Percentiles rank a stretch among this genome's conserved stretches.
These are phyloP conservation scores for Bremia lactucae DNA, from an alignment of 352 stramenopile species.

Conservation along the genomic window DNA sequence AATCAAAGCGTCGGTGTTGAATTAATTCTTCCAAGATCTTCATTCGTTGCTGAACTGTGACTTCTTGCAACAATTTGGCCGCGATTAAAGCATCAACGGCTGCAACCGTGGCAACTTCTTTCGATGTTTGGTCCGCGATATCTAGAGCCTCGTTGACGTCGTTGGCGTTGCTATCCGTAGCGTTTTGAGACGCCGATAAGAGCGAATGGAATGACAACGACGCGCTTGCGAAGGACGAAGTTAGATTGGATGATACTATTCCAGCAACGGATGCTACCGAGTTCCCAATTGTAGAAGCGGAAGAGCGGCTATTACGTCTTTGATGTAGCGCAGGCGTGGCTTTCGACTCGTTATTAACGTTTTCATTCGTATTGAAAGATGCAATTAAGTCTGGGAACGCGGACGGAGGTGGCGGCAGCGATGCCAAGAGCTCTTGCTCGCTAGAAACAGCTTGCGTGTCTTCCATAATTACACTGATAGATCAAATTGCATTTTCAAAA, in stretches of 20 bases:
- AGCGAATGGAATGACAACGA: slow-evolving; percentile 35
- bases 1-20: slow-evolving; percentile 59
- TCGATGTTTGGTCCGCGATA: slow-evolving; percentile 3
- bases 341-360: not conserved
- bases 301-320: not conserved
- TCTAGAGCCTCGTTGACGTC: slow-evolving; percentile 1
- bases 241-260: slow-evolving; percentile 14
- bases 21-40: slow-evolving; percentile 65
- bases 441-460: too few species aligned
- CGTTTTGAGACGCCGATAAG: slow-evolving; percentile 31
- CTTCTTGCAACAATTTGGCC: slow-evolving; percentile 28
- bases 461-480: too few species aligned
- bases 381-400: slow-evolving; percentile 15
- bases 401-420: slow-evolving; percentile 19
- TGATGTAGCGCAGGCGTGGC: not conserved
- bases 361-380: not conserved
- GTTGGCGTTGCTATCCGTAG: slow-evolving; percentile 7
- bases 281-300: slow-evolving; percentile 4
- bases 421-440: slow-evolving; percentile 19
- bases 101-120: slow-evolving; percentile 11
- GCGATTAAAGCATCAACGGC: slow-evolving; percentile 5
- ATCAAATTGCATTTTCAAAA: too few species aligned
- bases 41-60: slow-evolving; percentile 58
- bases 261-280: slow-evolving; percentile 14
- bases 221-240: slow-evolving; percentile 28